Evolutionary conservation across 73 alveolate species (phyloP).

Genomic region (Paramecium tetraurelia): DNA sequence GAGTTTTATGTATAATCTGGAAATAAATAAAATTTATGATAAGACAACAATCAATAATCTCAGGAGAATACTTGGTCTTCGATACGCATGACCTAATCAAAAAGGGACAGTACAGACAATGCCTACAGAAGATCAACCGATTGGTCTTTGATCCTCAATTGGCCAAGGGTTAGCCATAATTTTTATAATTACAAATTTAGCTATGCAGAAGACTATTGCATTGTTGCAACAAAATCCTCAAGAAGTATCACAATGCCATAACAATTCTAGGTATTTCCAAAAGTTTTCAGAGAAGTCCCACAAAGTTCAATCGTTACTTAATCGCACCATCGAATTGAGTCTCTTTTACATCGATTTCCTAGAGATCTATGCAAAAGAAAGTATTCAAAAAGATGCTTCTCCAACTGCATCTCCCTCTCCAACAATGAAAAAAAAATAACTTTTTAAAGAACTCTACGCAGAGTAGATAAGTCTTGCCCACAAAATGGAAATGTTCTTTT

Average conservation of each 20-base stretch:
- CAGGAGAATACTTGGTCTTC: constrained; percentile 27
- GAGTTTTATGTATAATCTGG: background rate
- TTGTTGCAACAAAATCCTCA: background rate
- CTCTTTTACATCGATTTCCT: background rate
- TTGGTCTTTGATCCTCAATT: background rate
- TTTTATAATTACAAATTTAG: background rate
- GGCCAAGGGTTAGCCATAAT: background rate
- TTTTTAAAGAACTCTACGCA: background rate
- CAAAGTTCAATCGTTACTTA: constrained; percentile 16
- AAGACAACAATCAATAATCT: background rate
- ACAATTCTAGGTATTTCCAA: background rate
- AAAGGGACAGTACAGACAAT: background rate
- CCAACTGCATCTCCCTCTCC: constrained; percentile 25
- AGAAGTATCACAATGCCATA: background rate
- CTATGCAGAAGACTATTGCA: constrained; percentile 1
- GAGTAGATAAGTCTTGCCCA: background rate
- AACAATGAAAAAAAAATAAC: background rate
- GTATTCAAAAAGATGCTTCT: background rate
- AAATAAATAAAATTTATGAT: background rate
- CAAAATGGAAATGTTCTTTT: constrained; percentile 7
- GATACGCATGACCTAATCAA: background rate
- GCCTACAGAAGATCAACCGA: background rate
- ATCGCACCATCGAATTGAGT: background rate
- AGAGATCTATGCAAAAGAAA: background rate
- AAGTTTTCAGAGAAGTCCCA: background rate